Evolutionary conservation across 2,329 filamentous ascomycete species (phyloP), one percentile per base, ranked within the genome.

Genomic region (Phialophora chinensis): DNA sequence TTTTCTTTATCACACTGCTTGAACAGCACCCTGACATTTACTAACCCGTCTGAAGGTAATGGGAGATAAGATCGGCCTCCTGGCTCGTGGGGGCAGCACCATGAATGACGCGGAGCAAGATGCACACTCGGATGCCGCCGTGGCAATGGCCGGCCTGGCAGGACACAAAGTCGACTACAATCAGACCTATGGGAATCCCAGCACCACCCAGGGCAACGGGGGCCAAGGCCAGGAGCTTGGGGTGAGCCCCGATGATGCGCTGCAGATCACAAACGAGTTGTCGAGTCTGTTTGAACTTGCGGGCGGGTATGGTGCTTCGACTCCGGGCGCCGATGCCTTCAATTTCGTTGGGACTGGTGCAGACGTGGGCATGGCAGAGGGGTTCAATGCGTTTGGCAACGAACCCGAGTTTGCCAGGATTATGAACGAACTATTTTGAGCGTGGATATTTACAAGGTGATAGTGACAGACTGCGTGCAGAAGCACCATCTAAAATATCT

Each of bases 121-220:
- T 68, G 81, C 86, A 17, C 86, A 87, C 73, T 87, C 86, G 1
- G 84, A 83, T 25, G 87, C 87, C 2, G 87, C 87, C 1, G 85
- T 89, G 4, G 87, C 87, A 8, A 89, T 90, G 87, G 87, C 87
- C 10, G 87, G 86, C 1, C 78, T 90, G 20, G 87, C 87, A 1
- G 87, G 87, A 5, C 86, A 89, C 73, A 82, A 83, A 31, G 84
- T 88, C 17, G 85, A 88, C 65, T 76, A 86, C 66, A 80, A 84
- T 0, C 80, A 84, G 0, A 74, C 86, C 25, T 87, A 83, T 65
- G 75, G 76, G 8, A 69, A 66, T 35, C 31, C 53, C 12, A 65
- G 55, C 56, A 25, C 53, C 23, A 62, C 74, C 38, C 75, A 79
- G 47, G 66, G 72, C 5, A 72, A 73, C 29, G 49, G 59, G 20